Conservation (phyloP, 2,329 filamentous ascomycete genomes). For the Colletotrichum karsti region DNA sequence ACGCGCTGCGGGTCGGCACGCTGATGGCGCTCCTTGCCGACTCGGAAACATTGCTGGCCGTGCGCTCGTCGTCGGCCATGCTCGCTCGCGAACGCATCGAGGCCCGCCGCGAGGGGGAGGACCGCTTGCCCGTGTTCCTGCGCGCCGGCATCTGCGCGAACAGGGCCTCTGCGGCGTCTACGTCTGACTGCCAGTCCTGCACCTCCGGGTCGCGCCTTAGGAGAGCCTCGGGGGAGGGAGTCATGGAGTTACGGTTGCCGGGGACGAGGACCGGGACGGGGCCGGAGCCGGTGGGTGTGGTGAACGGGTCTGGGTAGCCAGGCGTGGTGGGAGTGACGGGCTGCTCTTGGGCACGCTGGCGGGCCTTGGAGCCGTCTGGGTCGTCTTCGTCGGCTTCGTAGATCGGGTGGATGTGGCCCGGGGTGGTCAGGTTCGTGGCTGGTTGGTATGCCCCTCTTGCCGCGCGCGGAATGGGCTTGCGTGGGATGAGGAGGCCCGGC, state of each 20-base stretch:
- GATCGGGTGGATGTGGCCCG: slow-evolving; percentile 64
- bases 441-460: slow-evolving; percentile 32
- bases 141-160: slow-evolving; percentile 52
- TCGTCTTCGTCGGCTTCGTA: slow-evolving; percentile 67
- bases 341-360: slow-evolving; percentile 31
- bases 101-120: slow-evolving; percentile 47
- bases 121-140: slow-evolving; percentile 37
- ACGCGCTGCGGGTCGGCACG: slow-evolving; percentile 40
- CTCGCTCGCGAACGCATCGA: slow-evolving; percentile 44
- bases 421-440: slow-evolving; percentile 17
- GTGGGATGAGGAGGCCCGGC: slow-evolving; percentile 36
- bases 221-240: slow-evolving; percentile 51
- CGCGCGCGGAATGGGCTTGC: slow-evolving; percentile 41
- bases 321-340: slow-evolving; percentile 45
- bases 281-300: slow-evolving; percentile 46
- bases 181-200: slow-evolving; percentile 65
- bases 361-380: slow-evolving; percentile 33
- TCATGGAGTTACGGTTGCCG: slow-evolving; percentile 43
- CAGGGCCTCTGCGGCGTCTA: slow-evolving; percentile 63
- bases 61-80: slow-evolving; percentile 57
- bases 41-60: slow-evolving; percentile 66
- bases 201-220: slow-evolving; percentile 58
- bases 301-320: slow-evolving; percentile 57
- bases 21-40: slow-evolving; percentile 56
- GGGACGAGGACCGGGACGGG: slow-evolving; percentile 34